A percentile compares a stretch with the other conserved stretches of the same genome.
These are phyloP conservation scores for Plasmodium gallinaceum DNA, from an alignment of 169 alveolate genomes.

Conservation along the genomic window DNA sequence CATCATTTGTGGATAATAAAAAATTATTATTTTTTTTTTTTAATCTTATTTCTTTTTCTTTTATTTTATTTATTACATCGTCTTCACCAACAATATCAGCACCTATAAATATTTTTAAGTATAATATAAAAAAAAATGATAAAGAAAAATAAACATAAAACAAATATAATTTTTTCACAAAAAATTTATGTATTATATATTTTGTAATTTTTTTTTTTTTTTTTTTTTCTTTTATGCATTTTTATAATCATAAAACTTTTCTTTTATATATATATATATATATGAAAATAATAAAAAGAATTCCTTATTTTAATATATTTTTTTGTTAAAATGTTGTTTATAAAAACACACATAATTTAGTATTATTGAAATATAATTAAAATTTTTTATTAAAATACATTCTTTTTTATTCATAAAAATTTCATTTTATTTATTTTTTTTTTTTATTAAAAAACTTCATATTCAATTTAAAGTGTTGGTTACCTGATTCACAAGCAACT, in stretches of 20 bases:
- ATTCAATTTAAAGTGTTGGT: background rate
- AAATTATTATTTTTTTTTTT: conserved; percentile 82
- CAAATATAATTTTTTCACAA: background rate
- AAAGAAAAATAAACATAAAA: background rate
- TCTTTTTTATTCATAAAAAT: background rate
- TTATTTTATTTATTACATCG: conserved; percentile 61
- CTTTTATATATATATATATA: background rate
- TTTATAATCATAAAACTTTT: background rate
- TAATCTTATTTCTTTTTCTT: conserved; percentile 60
- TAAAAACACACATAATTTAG: background rate
- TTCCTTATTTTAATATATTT: background rate
- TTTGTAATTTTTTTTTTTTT: background rate
- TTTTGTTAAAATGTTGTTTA: background rate
- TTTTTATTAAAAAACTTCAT: background rate
- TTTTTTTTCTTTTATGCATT: too few relatives aligned
- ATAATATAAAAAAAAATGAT: background rate
- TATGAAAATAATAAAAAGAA: background rate
- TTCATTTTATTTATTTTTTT: background rate
- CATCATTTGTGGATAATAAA: conserved; percentile 81
- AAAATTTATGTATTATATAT: background rate
- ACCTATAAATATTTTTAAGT: conserved; percentile 14
- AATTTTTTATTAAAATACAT: background rate
- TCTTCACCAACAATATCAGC: conserved; percentile 78
- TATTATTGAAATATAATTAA: background rate
- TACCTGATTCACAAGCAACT: conserved; percentile 49